phyloP scores from a whole-genome alignment of 2,329 filamentous ascomycete genomes.

The Neopestalotiopsis sp. region DNA sequence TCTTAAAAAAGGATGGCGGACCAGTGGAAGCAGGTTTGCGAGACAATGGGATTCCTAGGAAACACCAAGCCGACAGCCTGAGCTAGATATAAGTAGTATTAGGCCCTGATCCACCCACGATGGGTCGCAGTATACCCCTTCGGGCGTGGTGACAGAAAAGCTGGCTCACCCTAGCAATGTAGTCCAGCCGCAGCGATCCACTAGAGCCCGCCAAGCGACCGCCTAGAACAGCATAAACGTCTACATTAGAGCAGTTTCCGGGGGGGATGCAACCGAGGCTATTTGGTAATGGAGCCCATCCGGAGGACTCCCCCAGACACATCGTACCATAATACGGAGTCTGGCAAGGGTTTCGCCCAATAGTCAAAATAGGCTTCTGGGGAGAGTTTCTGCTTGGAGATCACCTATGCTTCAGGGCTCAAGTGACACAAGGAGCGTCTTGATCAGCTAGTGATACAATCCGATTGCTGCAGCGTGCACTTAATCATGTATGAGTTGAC shows the following conservation, averaged over 20 bases:
- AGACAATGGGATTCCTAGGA: background rate
- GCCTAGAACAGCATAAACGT: conserved; percentile 9
- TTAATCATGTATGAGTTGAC: background rate
- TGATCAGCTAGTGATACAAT: background rate
- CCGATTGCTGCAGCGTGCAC: background rate
- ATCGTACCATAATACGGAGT: conserved; percentile 11
- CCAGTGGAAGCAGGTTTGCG: background rate
- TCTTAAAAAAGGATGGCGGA: conserved; percentile 7
- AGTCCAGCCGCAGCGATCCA: background rate
- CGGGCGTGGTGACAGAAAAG: background rate
- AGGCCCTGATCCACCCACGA: background rate
- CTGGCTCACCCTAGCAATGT: background rate
- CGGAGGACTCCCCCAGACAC: conserved; percentile 8
- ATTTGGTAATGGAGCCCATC: background rate
- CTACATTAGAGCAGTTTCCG: background rate
- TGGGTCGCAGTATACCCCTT: conserved; percentile 7
- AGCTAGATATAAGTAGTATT: background rate
- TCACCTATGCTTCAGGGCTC: background rate
- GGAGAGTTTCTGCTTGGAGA: conserved; percentile 8
- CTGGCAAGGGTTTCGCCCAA: background rate
- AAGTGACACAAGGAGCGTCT: background rate
- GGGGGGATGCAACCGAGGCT: conserved; percentile 4
- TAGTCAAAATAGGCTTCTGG: conserved; percentile 9
- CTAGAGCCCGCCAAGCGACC: background rate
- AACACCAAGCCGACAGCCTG: background rate